Evolutionary conservation across 2,329 filamentous ascomycete genomes (phyloP).

Genomic region (Xylariaceae sp.): DNA sequence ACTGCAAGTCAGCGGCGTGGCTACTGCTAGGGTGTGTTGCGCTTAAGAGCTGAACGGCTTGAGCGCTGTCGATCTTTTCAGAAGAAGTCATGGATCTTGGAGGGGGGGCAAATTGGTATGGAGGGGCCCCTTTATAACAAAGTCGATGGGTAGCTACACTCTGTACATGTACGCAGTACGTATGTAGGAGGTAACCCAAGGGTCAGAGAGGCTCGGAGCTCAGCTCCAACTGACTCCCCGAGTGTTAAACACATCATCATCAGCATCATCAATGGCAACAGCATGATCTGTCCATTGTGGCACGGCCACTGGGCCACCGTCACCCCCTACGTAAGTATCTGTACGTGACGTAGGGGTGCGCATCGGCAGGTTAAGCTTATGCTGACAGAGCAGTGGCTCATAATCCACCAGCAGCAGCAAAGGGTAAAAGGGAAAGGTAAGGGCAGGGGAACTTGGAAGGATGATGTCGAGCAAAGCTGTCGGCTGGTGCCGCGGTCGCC

Average conservation of each 20-base stretch:
- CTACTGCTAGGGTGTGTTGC: neutral
- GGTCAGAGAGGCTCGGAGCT: no score
- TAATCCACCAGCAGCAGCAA: no score
- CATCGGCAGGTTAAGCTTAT: neutral
- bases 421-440: no score
- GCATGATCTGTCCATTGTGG: neutral
- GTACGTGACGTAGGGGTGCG: neutral
- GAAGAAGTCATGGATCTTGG: neutral
- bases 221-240: no score
- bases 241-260: neutral
- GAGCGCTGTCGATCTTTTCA: neutral
- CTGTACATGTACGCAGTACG: neutral
- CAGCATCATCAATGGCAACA: neutral
- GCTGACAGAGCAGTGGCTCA: no score
- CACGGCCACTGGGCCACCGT: neutral
- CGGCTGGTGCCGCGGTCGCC: slow-evolving; percentile 11
- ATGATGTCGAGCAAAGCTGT: neutral
- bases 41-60: neutral
- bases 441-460: no score
- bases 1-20: slow-evolving; percentile 9
- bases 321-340: neutral
- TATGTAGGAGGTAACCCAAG: neutral
- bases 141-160: neutral
- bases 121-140: neutral
- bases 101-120: neutral